Evolutionary conservation across 2,329 filamentous ascomycete genomes (phyloP).

Genomic region (Podosphaera leucotricha): DNA sequence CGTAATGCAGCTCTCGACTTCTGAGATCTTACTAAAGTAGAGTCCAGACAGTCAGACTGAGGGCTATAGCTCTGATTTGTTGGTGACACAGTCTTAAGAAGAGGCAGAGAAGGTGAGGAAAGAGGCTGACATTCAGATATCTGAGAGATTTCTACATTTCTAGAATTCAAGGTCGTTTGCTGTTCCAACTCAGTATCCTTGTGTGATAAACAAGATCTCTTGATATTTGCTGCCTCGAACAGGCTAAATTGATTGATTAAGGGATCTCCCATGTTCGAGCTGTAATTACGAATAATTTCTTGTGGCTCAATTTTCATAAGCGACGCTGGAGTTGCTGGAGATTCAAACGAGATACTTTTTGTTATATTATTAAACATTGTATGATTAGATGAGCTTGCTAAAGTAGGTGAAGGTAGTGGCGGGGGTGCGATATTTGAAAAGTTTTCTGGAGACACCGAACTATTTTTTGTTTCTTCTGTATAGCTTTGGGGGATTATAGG

Average conservation of each 20-base stretch:
- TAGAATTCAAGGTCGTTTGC: constrained; percentile 29
- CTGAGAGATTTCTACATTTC: constrained; percentile 13
- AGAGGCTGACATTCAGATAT: constrained; percentile 16
- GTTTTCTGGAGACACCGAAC: constrained; percentile 38
- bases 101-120: constrained; percentile 14
- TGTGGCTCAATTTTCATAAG: constrained; percentile 44
- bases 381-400: constrained; percentile 37
- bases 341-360: constrained; percentile 14
- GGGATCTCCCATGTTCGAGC: constrained; percentile 23
- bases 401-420: constrained; percentile 40
- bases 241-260: constrained; percentile 44
- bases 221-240: constrained; percentile 43
- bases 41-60: constrained; percentile 26
- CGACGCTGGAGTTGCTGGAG: constrained; percentile 67
- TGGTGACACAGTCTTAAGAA: constrained; percentile 15
- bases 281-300: constrained; percentile 13
- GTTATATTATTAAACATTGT: constrained; percentile 22
- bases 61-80: constrained; percentile 26
- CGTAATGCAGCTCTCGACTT: constrained; percentile 31
- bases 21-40: constrained; percentile 21
- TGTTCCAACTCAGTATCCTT: constrained; percentile 28
- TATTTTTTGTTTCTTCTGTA: constrained; percentile 37
- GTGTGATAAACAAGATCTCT: constrained; percentile 23
- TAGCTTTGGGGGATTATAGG: constrained; percentile 9
- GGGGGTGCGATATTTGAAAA: constrained; percentile 43